Evolutionary conservation across 163 green algal species (phyloP), one percentile per base, ranked within the genome.

Genomic region (Volvox carteri): DNA sequence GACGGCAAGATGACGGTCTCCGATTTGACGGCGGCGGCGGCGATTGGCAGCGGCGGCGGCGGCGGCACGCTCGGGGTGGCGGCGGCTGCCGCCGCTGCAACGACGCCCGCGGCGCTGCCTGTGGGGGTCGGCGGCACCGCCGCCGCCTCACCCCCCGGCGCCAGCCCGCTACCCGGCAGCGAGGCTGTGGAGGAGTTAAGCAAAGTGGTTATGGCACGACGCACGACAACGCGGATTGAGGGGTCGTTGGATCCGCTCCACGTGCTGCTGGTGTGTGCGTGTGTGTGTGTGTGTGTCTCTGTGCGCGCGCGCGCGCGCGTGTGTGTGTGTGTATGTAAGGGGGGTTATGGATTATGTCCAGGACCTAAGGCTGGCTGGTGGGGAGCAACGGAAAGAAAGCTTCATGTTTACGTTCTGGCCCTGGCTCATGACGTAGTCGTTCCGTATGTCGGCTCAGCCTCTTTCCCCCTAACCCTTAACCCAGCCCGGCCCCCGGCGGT

Each of bases 131-230:
- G n/a, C n/a, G n/a, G n/a, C n/a, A 16, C 5, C 37, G 50, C 56
- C 23, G 58, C 56, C 37, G 41, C 60, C 16, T 16, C 75, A 33
- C 73, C 21, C 39, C 42, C 25, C 37, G 52, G 12, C 19, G 75
- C 48, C 46, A 48, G 48, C 46, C 35, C 25, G 21, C 18, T 23
- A 4, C 5, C 18, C 7, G 80, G 19, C 1, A 44, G 0, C 30
- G 65, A 78, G 11, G 81, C 33, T 14, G 65, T 1, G 2, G 85
- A 91, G 74, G 37, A 42, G 21, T 91, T 99, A 25, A 95, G 93
- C 50, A 99, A 99, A 89, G 93, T 99, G 35, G 97, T 99, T 35
- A 86, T 98, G 72, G 97, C 97, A 0, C 92, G 97, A 1, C 91
- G 94, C 37, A 97, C 94, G 21, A 92, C 76, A 0, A 50, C 94